Base-by-base conservation (phyloP, 2,329 filamentous ascomycete genomes). In the Rhynchosporium graminicola region DNA sequence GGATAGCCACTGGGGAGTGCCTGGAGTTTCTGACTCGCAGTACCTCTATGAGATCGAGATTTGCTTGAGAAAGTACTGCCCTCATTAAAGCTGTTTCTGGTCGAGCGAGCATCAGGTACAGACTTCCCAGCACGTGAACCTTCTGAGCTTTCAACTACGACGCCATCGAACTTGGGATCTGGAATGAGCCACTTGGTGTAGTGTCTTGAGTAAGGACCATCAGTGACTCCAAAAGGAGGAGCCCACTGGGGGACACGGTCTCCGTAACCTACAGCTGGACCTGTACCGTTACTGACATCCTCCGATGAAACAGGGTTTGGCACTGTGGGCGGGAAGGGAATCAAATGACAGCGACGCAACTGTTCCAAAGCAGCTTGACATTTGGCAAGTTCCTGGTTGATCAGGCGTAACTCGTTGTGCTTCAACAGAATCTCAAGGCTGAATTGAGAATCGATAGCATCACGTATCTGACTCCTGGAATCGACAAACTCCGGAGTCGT, bases 141-240 rank as follows among this genome's bases (percentile, higher is more conserved):
- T 46, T 71, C 69, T 31, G 50, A 63, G 38, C 61, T 62, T 68
- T 82, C 79, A 50, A 79, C 79, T 63, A 82, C 77, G 45, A 82
- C 74, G 62, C 89, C 90, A 75, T 97, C 94, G 76, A 98, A 98
- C 55, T 85, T 85, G 62, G 90, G 84, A 76, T 97, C 92, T 57
- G 90, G 91, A 63, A 98, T 87, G 69, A 99, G 85, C 95, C 95
- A 99, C 80, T 91, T 92, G 74, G 92, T 88, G 77, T 97, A 97
- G 78, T 98, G 95, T 69, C 92, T 88, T 64, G 92, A 88, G 77
- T 98, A 98, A 2, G 95, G 93, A 10, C 95, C 95, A 71, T 97
- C 91, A 15, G 87, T 87, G 61, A 97, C 91, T 68, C 94, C 94
- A 80, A 93, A 97, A 3, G 95, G 90, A 50, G 95, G 86, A 43